A percentile compares a stretch with the other conserved stretches of the same genome.
Evolutionary conservation across 2,329 filamentous ascomycete species (phyloP).

Genomic region (Monilinia vaccinii-corymbosi): DNA sequence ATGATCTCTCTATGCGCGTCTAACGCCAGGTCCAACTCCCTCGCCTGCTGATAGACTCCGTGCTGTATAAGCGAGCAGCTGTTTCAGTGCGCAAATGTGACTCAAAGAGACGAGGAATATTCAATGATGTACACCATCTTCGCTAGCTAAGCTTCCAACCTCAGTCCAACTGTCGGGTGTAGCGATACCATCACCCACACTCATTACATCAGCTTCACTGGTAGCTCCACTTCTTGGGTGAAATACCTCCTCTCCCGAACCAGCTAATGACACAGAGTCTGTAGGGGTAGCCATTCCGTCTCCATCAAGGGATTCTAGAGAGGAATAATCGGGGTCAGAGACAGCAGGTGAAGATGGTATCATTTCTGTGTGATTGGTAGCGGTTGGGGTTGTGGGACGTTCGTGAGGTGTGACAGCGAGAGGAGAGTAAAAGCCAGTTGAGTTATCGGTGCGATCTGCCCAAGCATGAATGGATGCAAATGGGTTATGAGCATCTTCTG

Average conservation of each 20-base stretch:
- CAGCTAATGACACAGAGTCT: conserved; percentile 46
- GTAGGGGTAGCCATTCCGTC: conserved; percentile 48
- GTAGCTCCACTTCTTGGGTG: conserved; percentile 31
- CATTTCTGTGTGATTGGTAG: conserved; percentile 9
- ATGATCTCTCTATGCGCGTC: neutral
- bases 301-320: conserved; percentile 29
- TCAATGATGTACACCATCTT: conserved; percentile 25
- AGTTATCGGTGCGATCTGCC: conserved; percentile 38
- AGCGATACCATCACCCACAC: conserved; percentile 48
- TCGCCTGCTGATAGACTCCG: neutral
- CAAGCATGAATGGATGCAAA: conserved; percentile 57
- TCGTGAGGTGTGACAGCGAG: conserved; percentile 38
- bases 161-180: conserved; percentile 58
- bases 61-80: neutral
- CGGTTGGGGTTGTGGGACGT: conserved; percentile 26
- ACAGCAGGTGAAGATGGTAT: conserved; percentile 20
- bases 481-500: conserved; percentile 40
- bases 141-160: conserved; percentile 51
- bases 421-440: conserved; percentile 48
- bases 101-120: conserved; percentile 13
- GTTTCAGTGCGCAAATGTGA: neutral
- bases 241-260: conserved; percentile 38
- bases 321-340: conserved; percentile 18
- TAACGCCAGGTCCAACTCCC: neutral
- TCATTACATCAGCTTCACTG: conserved; percentile 46